Evolutionary conservation across 73 alveolate species (phyloP).

Genomic region (Symbiodinium natans): DNA sequence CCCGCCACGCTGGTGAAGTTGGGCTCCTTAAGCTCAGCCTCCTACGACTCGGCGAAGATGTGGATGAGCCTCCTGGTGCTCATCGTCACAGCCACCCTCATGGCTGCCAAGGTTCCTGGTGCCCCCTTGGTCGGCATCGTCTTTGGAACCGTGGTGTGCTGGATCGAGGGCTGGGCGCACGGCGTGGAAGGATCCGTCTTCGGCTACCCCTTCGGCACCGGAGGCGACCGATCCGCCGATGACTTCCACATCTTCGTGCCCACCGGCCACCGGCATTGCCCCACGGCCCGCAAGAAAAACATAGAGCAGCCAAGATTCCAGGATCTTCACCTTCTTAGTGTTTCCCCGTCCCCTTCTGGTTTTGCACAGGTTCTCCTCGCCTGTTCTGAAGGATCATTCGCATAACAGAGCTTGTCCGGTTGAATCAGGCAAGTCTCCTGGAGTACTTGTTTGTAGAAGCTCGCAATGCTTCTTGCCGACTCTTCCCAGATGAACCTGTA

Average conservation of each 20-base stretch:
- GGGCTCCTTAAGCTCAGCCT: conserved; percentile 28
- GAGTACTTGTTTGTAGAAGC: too few species aligned
- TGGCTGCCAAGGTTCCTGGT: conserved; percentile 61
- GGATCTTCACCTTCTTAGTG: too few species aligned
- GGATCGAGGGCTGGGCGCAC: conserved; percentile 57
- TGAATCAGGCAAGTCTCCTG: too few species aligned
- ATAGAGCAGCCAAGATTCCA: too few species aligned
- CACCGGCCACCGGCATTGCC: neutral
- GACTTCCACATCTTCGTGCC: conserved; percentile 84
- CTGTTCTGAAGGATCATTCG: too few species aligned
- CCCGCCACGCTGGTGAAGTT: conserved; percentile 65
- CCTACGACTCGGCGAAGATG: conserved; percentile 62
- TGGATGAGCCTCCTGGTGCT: conserved; percentile 69
- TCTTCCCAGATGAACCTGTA: too few species aligned
- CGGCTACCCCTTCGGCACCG: conserved; percentile 70
- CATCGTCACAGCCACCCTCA: conserved; percentile 23
- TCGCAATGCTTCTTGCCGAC: too few species aligned
- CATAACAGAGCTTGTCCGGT: too few species aligned
- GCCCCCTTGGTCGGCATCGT: conserved; percentile 62
- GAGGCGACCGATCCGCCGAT: conserved; percentile 27
- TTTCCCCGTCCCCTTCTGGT: too few species aligned
- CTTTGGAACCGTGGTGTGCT: conserved; percentile 30
- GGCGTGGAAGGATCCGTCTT: conserved; percentile 42
- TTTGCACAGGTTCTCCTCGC: too few species aligned
- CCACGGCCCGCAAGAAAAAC: too few species aligned